Evolutionary conservation across 1,284 basidiomycete species (phyloP), one percentile per base, ranked within the genome.

Genomic region (Naganishia liquefaciens): DNA sequence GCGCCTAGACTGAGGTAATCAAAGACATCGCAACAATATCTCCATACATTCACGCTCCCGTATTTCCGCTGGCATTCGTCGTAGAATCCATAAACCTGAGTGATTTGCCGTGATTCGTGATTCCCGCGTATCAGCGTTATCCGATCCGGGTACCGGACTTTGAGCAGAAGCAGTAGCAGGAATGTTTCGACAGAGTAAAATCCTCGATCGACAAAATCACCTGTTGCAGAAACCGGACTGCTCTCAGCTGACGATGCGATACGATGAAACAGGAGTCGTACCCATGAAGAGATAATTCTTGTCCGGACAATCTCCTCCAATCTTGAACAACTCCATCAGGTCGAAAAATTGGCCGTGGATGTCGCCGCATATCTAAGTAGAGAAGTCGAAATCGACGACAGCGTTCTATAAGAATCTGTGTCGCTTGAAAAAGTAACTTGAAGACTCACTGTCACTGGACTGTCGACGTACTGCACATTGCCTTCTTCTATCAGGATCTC

Each of bases 281-380:
- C 93, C 94, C 90, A 99, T 95, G 83, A 99, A 99, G 64, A 99
- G 87, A 79, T 99, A 99, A 77, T 93, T 95, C 10, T 95, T 97
- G 39, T 93, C 88, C 60, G 95, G 95, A 79, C 93, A 98, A 74
- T 88, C 87, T 15, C 95, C 94, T 28, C 95, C 96, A 40, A 96
- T 88, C 76, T 89, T 89, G 84, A 99, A 98, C 57, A 98, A 84
- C 81, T 99, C 93, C 86, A 97, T 88, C 70, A 99, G 84, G 78
- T 99, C 95, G 78, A 90, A 96, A 78, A 99, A 99, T 76, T 99
- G 95, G 13, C 95, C 95, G 75, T 99, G 95, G 62, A 99, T 99
- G 80, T 99, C 96, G 23, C 95, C 95, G 76, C 96, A 99, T 79
- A 99, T 94, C 92, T 93, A 23, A 40, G 7, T 9, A 23, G 21